Conservation (phyloP, 768 basidiomycete genomes). For the Galerina sulciceps region DNA sequence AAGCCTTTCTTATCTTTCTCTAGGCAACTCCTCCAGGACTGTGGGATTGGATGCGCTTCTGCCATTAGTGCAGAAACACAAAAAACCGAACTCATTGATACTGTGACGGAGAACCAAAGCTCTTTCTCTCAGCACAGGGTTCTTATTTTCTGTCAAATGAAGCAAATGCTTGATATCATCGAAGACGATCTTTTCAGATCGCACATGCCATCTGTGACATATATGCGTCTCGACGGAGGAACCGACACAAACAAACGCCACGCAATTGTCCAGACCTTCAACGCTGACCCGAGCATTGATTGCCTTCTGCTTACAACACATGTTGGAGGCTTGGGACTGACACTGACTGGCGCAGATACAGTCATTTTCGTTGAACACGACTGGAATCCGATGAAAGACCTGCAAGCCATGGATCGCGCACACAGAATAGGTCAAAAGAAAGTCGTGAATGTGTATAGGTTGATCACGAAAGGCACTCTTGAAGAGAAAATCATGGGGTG, state of each 20-base stretch:
- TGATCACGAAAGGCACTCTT: slow-evolving; percentile 95
- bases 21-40: slow-evolving; percentile 93
- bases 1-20: neutral
- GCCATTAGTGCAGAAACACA: slow-evolving; percentile 50
- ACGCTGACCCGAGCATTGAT: slow-evolving; percentile 96
- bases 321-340: slow-evolving; percentile 95
- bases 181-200: slow-evolving; percentile 90
- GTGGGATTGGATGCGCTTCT: slow-evolving; percentile 79
- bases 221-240: slow-evolving; percentile 96
- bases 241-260: slow-evolving; percentile 95
- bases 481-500: slow-evolving; percentile 99
- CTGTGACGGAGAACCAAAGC: slow-evolving; percentile 54
- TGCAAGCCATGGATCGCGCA: slow-evolving; percentile 99
- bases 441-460: slow-evolving; percentile 97
- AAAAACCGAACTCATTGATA: slow-evolving; percentile 72
- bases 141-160: slow-evolving; percentile 99
- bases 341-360: slow-evolving; percentile 96
- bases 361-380: slow-evolving; percentile 99
- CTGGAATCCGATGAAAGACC: slow-evolving; percentile 99
- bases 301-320: slow-evolving; percentile 94
- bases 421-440: slow-evolving; percentile 99
- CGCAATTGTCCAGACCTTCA: slow-evolving; percentile 97
- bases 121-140: slow-evolving; percentile 95
- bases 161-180: slow-evolving; percentile 98
- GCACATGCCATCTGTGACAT: slow-evolving; percentile 94